phyloP scores from a whole-genome alignment of 805 yeast genomes.

The Ogataea siamensis region DNA sequence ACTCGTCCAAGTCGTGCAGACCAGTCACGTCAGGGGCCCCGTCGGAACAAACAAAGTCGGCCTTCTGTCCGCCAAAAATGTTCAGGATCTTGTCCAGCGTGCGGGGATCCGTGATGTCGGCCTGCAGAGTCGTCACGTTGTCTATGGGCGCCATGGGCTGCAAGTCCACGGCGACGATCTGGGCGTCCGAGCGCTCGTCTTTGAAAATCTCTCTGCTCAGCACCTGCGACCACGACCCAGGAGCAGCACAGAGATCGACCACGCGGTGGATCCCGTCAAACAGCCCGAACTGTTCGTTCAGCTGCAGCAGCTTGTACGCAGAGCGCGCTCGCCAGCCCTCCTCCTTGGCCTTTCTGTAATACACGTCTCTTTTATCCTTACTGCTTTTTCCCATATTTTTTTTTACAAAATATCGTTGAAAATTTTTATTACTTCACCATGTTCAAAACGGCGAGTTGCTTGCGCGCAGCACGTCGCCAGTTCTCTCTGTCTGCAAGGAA shows the following conservation, averaged over 20 bases:
- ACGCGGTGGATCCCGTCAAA: constrained; percentile 75
- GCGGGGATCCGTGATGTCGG: constrained; percentile 95
- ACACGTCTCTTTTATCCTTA: constrained; percentile 90
- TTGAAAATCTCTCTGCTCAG: constrained; percentile 64
- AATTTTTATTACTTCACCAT: constrained; percentile 8
- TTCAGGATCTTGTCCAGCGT: constrained; percentile 74
- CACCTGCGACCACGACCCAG: constrained; percentile 98
- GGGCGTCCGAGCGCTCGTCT: constrained; percentile 36
- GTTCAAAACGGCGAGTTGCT: constrained; percentile 7
- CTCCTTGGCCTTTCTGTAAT: constrained; percentile 92
- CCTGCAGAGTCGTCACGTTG: constrained; percentile 87
- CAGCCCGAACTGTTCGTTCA: constrained; percentile 85
- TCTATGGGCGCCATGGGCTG: constrained; percentile 98
- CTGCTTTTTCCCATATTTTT: constrained; percentile 83
- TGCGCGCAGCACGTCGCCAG: constrained; percentile 8
- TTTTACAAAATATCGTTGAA: constrained; percentile 8
- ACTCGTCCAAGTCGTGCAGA: constrained; percentile 92
- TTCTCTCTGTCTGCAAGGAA: not conserved
- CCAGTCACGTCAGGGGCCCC: constrained; percentile 99
- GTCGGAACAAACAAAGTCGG: constrained; percentile 94
- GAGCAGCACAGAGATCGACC: constrained; percentile 97
- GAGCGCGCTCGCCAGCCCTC: constrained; percentile 98
- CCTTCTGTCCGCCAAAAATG: constrained; percentile 86
- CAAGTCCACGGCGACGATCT: constrained; percentile 90
- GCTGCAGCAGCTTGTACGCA: constrained; percentile 88